Evolutionary conservation across 257 asterid species (phyloP).

Genomic region (Primulina tabacum): DNA sequence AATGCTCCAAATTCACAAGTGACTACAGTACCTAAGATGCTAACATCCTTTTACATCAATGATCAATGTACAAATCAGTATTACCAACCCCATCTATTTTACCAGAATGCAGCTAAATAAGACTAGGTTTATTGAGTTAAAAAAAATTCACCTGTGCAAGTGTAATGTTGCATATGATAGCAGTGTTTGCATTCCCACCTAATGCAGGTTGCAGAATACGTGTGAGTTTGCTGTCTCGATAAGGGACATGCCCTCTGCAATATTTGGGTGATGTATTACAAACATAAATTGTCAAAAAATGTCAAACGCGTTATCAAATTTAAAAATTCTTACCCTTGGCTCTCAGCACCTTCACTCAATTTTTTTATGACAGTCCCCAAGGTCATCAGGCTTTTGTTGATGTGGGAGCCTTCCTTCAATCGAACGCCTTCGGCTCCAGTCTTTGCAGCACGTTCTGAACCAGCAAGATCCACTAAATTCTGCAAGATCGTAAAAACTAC

Average conservation of each 20-base stretch:
- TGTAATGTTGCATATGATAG: constrained; percentile 94
- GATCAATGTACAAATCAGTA: neutral
- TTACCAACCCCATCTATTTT: constrained; percentile 10
- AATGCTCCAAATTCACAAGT: constrained; percentile 1
- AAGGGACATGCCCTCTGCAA: constrained; percentile 96
- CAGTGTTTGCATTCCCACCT: constrained; percentile 98
- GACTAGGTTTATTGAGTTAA: constrained; percentile 10
- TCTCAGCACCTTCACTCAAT: constrained; percentile 97
- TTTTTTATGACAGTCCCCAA: constrained; percentile 96
- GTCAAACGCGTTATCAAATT: constrained; percentile 14
- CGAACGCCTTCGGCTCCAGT: constrained; percentile 99
- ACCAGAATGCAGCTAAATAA: constrained; percentile 20
- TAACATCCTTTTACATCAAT: neutral
- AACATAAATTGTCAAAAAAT: constrained; percentile 1
- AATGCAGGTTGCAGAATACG: constrained; percentile 95
- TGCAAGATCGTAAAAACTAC: constrained; percentile 28
- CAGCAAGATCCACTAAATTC: constrained; percentile 99
- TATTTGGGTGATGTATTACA: constrained; percentile 27
- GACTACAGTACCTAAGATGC: constrained; percentile 9
- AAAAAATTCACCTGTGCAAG: constrained; percentile 77
- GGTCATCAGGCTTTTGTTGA: constrained; percentile 92
- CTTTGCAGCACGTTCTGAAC: constrained; percentile 99
- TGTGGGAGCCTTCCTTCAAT: constrained; percentile 96
- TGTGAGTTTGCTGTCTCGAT: constrained; percentile 96
- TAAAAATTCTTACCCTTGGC: constrained; percentile 78